These are phyloP conservation scores for Cryphonectria radicalis DNA, from an alignment of 2,329 filamentous ascomycete genomes.

Conservation along the genomic window DNA sequence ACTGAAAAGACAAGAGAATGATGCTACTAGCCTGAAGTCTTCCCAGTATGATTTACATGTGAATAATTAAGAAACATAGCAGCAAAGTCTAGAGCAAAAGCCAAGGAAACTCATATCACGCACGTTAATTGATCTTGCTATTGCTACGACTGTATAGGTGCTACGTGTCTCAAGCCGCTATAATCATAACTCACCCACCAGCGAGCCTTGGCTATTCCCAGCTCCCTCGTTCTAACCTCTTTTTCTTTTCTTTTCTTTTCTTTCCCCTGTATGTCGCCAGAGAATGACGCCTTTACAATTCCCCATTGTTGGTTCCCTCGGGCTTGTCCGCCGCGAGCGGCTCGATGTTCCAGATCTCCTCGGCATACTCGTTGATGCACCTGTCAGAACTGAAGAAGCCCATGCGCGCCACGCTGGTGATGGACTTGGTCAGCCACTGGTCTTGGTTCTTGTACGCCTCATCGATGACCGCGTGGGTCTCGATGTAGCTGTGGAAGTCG, in stretches of 20 bases:
- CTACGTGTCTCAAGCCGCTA: neutral
- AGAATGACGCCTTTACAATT: conserved; percentile 20
- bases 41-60: neutral
- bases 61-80: neutral
- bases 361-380: conserved; percentile 96
- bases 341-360: conserved; percentile 93
- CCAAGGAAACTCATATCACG: neutral
- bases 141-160: neutral
- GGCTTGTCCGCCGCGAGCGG: conserved; percentile 60
- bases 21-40: neutral
- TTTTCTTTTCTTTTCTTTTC: neutral
- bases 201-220: neutral
- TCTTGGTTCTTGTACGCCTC: conserved; percentile 91
- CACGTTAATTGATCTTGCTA: conserved; percentile 5
- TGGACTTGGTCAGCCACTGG: conserved; percentile 89
- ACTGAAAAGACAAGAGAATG: neutral
- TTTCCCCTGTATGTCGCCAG: neutral
- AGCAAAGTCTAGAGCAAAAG: neutral
- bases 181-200: neutral
- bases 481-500: conserved; percentile 93
- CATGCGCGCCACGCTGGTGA: conserved; percentile 88
- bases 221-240: neutral
- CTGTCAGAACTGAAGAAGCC: conserved; percentile 96
- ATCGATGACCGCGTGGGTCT: conserved; percentile 89
- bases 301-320: conserved; percentile 25